phyloP scores from a whole-genome alignment of 768 basidiomycete species.

The Serendipita sp. region DNA sequence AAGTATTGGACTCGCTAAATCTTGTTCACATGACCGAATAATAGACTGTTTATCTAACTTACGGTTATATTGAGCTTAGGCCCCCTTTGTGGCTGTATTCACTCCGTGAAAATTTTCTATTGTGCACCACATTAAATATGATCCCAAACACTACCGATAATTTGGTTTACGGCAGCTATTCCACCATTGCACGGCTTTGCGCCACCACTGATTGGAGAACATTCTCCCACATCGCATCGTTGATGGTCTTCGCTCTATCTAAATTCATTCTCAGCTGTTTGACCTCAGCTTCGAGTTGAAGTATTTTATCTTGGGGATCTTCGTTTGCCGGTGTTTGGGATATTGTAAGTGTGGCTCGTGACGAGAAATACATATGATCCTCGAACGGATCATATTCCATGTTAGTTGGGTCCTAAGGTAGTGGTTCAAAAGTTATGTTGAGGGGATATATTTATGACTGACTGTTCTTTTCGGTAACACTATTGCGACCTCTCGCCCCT shows the following conservation, averaged over 20 bases:
- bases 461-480: constrained; percentile 28
- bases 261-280: constrained; percentile 49
- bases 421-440: constrained; percentile 6
- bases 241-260: constrained; percentile 74
- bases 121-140: no score
- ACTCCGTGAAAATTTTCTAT: no score
- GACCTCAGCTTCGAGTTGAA: constrained; percentile 61
- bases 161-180: no score
- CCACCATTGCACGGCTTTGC: background rate
- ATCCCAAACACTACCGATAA: no score
- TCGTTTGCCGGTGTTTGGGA: constrained; percentile 19
- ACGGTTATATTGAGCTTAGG: no score
- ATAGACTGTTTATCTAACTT: no score
- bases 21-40: no score
- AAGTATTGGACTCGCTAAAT: background rate
- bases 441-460: background rate
- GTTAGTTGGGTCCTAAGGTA: background rate
- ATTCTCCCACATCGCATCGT: constrained; percentile 85
- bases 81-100: no score
- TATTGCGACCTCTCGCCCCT: constrained; percentile 53
- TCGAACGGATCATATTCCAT: constrained; percentile 16
- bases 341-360: constrained; percentile 6
- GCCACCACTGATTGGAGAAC: constrained; percentile 44
- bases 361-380: constrained; percentile 17
- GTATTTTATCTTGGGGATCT: constrained; percentile 37